These are phyloP conservation scores for Pseudopithomyces chartarum DNA, from an alignment of 2,329 filamentous ascomycete species.

Conservation along the genomic window DNA sequence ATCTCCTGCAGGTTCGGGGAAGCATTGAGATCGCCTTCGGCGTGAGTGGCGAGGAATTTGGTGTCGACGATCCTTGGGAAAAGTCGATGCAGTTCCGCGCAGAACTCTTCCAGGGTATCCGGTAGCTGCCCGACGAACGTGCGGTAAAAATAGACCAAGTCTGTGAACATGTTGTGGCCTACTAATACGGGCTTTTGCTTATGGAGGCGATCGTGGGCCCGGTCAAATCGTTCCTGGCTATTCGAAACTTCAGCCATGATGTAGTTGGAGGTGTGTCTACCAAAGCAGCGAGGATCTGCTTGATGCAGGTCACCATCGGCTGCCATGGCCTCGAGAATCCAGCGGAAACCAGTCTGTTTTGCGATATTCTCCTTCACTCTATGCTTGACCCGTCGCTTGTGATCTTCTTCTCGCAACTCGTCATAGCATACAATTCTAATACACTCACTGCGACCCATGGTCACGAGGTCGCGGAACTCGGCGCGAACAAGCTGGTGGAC, in stretches of 20 bases:
- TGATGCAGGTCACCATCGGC: constrained; percentile 41
- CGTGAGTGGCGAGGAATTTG: constrained; percentile 66
- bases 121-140: constrained; percentile 66
- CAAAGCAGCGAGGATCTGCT: constrained; percentile 44
- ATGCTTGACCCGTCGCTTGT: constrained; percentile 42
- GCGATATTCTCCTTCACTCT: constrained; percentile 49
- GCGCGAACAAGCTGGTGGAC: constrained; percentile 68
- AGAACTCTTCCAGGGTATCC: constrained; percentile 59
- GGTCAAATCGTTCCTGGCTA: constrained; percentile 45
- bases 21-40: constrained; percentile 58
- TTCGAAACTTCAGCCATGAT: constrained; percentile 41
- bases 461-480: constrained; percentile 59
- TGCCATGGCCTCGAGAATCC: constrained; percentile 55
- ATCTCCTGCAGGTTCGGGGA: constrained; percentile 56
- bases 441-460: constrained; percentile 49
- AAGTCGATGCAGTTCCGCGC: constrained; percentile 53
- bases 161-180: constrained; percentile 69
- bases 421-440: constrained; percentile 51
- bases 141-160: constrained; percentile 67
- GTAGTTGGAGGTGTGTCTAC: constrained; percentile 42
- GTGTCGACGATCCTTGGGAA: constrained; percentile 66
- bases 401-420: constrained; percentile 50
- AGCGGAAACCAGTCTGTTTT: constrained; percentile 55
- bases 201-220: constrained; percentile 50
- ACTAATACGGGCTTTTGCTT: constrained; percentile 58